These are phyloP conservation scores for Lanmaoa rubissima DNA, from an alignment of 768 basidiomycete genomes.

Conservation along the genomic window DNA sequence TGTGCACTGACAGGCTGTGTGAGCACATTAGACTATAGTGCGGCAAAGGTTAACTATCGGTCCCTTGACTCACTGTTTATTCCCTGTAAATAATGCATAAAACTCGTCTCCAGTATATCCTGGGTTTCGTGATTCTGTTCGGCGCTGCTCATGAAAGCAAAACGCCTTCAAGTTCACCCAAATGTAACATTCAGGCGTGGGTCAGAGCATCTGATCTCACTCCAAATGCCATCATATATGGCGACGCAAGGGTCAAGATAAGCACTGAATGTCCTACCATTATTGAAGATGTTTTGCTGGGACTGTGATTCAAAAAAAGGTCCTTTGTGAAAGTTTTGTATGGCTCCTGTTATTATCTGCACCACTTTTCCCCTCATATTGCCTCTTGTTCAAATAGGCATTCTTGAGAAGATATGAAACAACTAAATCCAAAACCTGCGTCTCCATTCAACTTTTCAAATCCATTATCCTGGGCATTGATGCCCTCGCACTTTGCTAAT, in stretches of 20 bases:
- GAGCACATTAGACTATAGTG: no score
- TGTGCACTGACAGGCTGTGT: no score
- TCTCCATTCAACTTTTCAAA: no score
- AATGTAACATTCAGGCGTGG: slow-evolving; percentile 13
- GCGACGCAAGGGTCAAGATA: slow-evolving; percentile 16
- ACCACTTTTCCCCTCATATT: no score
- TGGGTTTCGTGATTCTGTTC: no score
- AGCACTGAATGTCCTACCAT: slow-evolving; percentile 12
- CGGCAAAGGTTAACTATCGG: no score
- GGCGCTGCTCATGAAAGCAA: no score
- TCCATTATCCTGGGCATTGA: background rate
- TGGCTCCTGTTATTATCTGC: background rate
- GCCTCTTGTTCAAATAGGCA: background rate
- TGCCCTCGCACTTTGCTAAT: background rate
- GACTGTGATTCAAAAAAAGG: slow-evolving; percentile 22
- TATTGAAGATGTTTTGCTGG: slow-evolving; percentile 3
- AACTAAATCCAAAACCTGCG: background rate
- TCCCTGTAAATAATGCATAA: no score
- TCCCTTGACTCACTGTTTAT: no score
- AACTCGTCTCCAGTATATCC: no score
- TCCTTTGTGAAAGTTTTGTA: slow-evolving; percentile 17
- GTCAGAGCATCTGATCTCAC: slow-evolving; percentile 20
- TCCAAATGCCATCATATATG: slow-evolving; percentile 9
- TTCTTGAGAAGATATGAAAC: background rate
- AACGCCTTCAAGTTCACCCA: no score